phyloP scores from a whole-genome alignment of 1,139 yeast genomes.

The Diutina scorzettiae region DNA sequence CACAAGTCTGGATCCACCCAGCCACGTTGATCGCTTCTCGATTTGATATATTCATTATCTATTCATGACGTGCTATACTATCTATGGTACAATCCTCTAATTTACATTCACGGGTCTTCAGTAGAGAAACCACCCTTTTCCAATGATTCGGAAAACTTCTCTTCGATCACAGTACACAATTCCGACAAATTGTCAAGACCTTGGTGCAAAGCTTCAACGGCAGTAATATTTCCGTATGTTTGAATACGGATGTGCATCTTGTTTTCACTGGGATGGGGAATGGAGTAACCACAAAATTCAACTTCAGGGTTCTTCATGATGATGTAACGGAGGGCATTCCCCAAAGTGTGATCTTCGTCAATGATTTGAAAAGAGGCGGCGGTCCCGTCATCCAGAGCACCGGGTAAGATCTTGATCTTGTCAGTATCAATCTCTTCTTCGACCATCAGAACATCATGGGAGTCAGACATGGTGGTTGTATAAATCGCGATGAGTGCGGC shows the following conservation, averaged over 20 bases:
- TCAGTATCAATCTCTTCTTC: constrained; percentile 33
- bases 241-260: constrained; percentile 85
- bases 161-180: constrained; percentile 4
- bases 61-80: not conserved
- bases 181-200: constrained; percentile 71
- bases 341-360: constrained; percentile 93
- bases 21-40: too few species aligned
- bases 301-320: constrained; percentile 97
- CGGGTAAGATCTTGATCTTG: constrained; percentile 59
- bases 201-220: constrained; percentile 85
- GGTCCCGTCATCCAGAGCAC: constrained; percentile 89
- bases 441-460: constrained; percentile 16
- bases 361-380: constrained; percentile 89
- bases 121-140: constrained; percentile 38
- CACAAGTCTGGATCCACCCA: too few species aligned
- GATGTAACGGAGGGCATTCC: constrained; percentile 84
- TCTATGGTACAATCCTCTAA: not conserved
- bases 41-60: not conserved
- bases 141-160: constrained; percentile 26
- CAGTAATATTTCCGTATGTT: constrained; percentile 82
- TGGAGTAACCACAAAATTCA: constrained; percentile 95
- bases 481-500: not conserved
- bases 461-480: constrained; percentile 8
- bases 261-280: constrained; percentile 97
- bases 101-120: constrained; percentile 34